Evolutionary conservation across 208 protist species (phyloP), one percentile per base, ranked within the genome.

Genomic region (Phytomonas sp.): DNA sequence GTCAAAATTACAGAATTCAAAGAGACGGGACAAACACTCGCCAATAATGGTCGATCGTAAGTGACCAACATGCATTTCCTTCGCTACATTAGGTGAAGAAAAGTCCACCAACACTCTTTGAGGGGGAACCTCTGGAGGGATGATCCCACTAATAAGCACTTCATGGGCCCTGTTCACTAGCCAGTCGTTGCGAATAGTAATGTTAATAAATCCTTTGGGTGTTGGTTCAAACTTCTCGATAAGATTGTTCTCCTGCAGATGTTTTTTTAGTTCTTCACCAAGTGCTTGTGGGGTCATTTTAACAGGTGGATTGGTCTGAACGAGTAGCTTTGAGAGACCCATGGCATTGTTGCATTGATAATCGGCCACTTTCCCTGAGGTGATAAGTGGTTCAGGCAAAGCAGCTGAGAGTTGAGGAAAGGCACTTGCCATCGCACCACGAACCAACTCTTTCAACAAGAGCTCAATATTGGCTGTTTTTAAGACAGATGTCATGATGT

Each of bases 41-140:
- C 98, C 98, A 76, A 99, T 98, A 79, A 99, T 99, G 60, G 98
- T 99, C 36, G 98, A 99, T 45, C 98, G 97, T 19, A 98, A 87
- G 77, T 99, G 97, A 36, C 97, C 98, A 10, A 99, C 98, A 82
- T 99, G 98, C 97, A 99, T 99, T 74, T 98, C 93, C 88, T 99
- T 99, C 37, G 98, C 98, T 70, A 99, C 97, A 83, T 99, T 99
- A 37, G 98, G 98, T 60, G 96, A 98, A 0, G 96, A 98, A 83
- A 98, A 99, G 83, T 99, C 98, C 14, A 99, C 92, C 63, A 98
- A 75, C 23, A 99, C 82, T 30, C 73, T 79, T 74, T 88, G 76
- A 72, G 77, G 70, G 60, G 80, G 69, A 62, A 93, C 67, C 31
- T 69, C 63, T 31, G 92, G 88, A n/a, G 88, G 89, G 67, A 72